These are phyloP conservation scores for Dendrocalamus latiflorus DNA, from an alignment of 202 grass and related monocot genomes.

Conservation along the genomic window DNA sequence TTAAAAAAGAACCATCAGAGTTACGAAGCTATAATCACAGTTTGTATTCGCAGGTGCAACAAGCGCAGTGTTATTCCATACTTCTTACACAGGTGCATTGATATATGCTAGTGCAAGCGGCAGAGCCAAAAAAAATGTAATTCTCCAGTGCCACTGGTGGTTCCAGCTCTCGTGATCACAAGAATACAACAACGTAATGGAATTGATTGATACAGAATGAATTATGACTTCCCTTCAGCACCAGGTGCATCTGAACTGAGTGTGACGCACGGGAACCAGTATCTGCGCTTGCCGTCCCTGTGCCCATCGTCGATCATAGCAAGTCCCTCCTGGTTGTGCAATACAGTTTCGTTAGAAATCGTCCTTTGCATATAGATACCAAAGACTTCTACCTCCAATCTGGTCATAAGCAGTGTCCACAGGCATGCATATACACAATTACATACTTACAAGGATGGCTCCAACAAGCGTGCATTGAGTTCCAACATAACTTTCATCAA, in stretches of 20 bases:
- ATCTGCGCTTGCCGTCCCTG: slow-evolving; percentile 66
- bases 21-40: not conserved
- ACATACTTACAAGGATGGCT: not conserved
- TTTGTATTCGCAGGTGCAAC: not conserved
- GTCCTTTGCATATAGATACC: not conserved
- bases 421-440: not conserved
- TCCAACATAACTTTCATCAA: not conserved
- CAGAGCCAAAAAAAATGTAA: not conserved
- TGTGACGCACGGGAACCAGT: slow-evolving; percentile 93
- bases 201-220: not conserved
- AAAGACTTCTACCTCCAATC: not conserved
- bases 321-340: slow-evolving; percentile 69
- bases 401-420: not conserved
- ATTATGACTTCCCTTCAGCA: slow-evolving; percentile 31
- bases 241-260: slow-evolving; percentile 44
- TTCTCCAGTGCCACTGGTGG: not conserved
- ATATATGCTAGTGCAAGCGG: not conserved
- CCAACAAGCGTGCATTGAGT: not conserved
- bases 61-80: not conserved
- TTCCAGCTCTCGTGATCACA: slow-evolving; percentile 10
- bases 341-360: not conserved
- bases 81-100: not conserved
- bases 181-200: not conserved
- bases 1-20: not conserved
- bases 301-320: slow-evolving; percentile 93